Conservation (phyloP, 208 protist genomes). For the Crithidia expoeki region DNA sequence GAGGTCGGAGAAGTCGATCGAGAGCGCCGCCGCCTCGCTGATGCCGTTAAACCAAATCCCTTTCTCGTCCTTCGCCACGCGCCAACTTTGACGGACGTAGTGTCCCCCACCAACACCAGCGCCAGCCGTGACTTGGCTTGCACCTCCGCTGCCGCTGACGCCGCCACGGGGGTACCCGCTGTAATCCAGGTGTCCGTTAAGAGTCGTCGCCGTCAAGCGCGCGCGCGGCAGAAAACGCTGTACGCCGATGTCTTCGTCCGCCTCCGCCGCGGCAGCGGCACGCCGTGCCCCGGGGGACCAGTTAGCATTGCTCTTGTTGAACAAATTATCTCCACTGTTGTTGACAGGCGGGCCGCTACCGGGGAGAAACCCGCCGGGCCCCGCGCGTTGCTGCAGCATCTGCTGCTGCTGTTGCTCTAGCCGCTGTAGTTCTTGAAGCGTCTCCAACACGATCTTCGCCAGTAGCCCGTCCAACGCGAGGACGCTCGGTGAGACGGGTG, state of each 20-base stretch:
- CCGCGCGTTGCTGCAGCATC: slow-evolving; percentile 3
- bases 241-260: slow-evolving; percentile 28
- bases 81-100: slow-evolving; percentile 39
- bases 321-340: background rate
- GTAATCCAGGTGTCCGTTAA: slow-evolving; percentile 33
- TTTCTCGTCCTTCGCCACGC: slow-evolving; percentile 29
- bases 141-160: background rate
- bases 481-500: slow-evolving; percentile 37
- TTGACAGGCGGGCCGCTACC: too few relatives aligned
- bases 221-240: slow-evolving; percentile 38
- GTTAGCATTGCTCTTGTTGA: background rate
- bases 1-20: slow-evolving; percentile 51
- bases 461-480: slow-evolving; percentile 60
- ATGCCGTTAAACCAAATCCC: slow-evolving; percentile 52
- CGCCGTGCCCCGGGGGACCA: slow-evolving; percentile 1
- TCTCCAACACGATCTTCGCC: slow-evolving; percentile 64
- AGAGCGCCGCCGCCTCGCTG: slow-evolving; percentile 33
- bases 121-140: too few relatives aligned
- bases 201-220: slow-evolving; percentile 22
- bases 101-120: background rate
- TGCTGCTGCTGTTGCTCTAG: slow-evolving; percentile 44
- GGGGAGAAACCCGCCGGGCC: background rate
- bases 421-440: slow-evolving; percentile 65
- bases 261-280: slow-evolving; percentile 4
- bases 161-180: slow-evolving; percentile 7